Base-by-base conservation (phyloP, 768 basidiomycete genomes). In the Russula foetens region DNA sequence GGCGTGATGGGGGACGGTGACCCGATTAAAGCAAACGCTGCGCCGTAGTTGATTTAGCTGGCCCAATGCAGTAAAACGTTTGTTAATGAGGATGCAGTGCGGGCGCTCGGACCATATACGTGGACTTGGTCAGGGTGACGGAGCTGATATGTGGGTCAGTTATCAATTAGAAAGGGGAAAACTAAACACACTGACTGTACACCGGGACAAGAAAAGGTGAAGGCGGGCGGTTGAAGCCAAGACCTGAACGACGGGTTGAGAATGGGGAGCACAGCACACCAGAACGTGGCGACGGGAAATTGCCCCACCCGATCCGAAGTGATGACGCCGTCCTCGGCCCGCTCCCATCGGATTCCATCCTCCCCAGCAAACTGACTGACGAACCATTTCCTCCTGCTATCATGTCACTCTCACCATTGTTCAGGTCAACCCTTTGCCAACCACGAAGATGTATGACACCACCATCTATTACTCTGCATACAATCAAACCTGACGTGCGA, bases 351-450 rank as follows among this genome's bases (percentile, higher is more conserved):
- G 35, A 28, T n/a, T 15, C 24, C 6, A 31, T 28, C 41, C 26
- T 33, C 58, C 51, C 33, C 53, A 48, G 35, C n/a, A 12, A 47
- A 54, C 26, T 29, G 31, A 54, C 26, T 29, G 31, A 35, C 35
- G 35, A 35, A 35, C 35, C 17, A 11, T 47, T 17, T 44, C 44
- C 15, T 33, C 39, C 33, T 31, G 14, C 46, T 15, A 28, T 38
- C 33, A 62, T 62, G 60, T 57, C 56, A 17, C 35, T 50, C 19
- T 62, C 55, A 3, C 50, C 60, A 21, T 24, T 48, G 21, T 23
- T 58, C 14, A 62, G 60, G 23, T 57, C 60, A 15, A 23, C 39
- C 39, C 12, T 43, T 28, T 50, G 38, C 24, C 60, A 53, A 14
- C 41, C 50, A 31, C 56, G 56, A 43, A 47, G 60, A 62, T 58